Conservation (phyloP, 2,329 filamentous ascomycete species). For the Alternaria atra region DNA sequence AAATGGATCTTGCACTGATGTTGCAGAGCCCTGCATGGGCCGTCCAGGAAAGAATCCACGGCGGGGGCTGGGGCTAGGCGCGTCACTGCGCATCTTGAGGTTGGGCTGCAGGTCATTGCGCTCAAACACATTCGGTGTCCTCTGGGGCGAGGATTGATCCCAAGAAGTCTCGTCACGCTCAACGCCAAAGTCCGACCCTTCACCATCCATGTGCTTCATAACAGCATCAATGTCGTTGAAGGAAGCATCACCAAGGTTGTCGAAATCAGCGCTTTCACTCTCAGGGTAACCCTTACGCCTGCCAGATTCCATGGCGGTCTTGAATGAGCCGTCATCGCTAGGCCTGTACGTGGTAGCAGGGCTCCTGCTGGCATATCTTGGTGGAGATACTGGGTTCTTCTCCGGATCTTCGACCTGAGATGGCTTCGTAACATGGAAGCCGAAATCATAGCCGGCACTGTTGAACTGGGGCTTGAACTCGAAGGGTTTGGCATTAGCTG, state of each 20-base stretch:
- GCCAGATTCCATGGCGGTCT: conserved; percentile 48
- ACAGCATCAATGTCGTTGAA: conserved; percentile 92
- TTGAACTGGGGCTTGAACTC: conserved; percentile 53
- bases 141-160: conserved; percentile 45
- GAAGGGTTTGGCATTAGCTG: conserved; percentile 76
- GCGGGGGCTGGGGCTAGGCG: conserved; percentile 75
- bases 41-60: conserved; percentile 52
- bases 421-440: conserved; percentile 51
- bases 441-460: conserved; percentile 47
- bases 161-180: conserved; percentile 66
- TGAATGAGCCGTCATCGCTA: conserved; percentile 52
- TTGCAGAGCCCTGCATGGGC: conserved; percentile 45
- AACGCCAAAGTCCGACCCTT: conserved; percentile 76
- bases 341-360: conserved; percentile 52
- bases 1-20: conserved; percentile 62
- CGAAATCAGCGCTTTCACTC: conserved; percentile 50
- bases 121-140: conserved; percentile 47
- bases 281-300: conserved; percentile 47
- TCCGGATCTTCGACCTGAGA: conserved; percentile 41
- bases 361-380: conserved; percentile 44
- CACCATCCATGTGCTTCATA: conserved; percentile 83
- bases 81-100: conserved; percentile 69
- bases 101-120: conserved; percentile 44
- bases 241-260: conserved; percentile 55
- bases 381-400: conserved; percentile 27